phyloP scores from a whole-genome alignment of 768 basidiomycete species.

The Tulasnella sp. region DNA sequence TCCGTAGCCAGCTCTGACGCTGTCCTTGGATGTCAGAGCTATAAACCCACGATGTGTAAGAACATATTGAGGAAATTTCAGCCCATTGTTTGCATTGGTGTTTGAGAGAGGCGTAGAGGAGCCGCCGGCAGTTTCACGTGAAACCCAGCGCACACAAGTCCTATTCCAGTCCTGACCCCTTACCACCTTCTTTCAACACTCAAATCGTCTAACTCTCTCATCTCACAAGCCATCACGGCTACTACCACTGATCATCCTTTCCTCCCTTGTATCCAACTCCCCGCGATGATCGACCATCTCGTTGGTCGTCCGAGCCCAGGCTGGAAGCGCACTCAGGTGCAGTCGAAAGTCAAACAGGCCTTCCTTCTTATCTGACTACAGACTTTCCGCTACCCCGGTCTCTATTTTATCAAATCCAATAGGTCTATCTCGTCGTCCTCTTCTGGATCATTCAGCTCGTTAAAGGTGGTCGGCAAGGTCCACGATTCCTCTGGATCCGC shows the following conservation, averaged over 20 bases:
- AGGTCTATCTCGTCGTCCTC: conserved; percentile 85
- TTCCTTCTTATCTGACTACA: conserved; percentile 5
- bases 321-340: conserved; percentile 82
- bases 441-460: conserved; percentile 86
- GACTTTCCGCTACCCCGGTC: conserved; percentile 8
- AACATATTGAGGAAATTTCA: background rate
- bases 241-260: background rate
- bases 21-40: too few relatives aligned
- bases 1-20: too few relatives aligned
- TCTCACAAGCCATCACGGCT: background rate
- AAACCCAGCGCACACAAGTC: background rate
- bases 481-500: conserved; percentile 58
- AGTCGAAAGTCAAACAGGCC: conserved; percentile 21
- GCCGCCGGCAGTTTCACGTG: conserved; percentile 6
- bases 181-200: background rate
- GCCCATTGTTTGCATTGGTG: background rate
- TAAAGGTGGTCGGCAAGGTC: conserved; percentile 54
- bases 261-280: background rate
- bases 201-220: background rate
- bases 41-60: background rate
- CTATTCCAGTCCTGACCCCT: background rate
- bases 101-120: background rate
- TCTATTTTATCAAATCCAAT: conserved; percentile 4
- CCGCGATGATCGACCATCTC: conserved; percentile 87
- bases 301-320: conserved; percentile 77